Base-by-base conservation (phyloP, 768 basidiomycete genomes). In the Auricularia sp. region DNA sequence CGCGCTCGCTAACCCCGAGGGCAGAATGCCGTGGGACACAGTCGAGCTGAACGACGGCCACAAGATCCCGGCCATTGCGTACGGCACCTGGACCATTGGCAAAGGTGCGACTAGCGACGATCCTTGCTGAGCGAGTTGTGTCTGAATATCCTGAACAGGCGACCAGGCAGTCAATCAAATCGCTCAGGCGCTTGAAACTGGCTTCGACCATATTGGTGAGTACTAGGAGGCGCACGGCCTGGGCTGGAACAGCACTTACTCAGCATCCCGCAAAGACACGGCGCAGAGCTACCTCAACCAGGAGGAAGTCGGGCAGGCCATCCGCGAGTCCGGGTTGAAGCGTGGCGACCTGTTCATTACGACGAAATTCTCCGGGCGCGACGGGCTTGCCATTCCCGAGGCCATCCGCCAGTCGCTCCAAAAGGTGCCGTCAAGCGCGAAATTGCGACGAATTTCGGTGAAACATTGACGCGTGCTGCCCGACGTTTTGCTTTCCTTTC, bases 1-100 rank as follows among this genome's bases (percentile, higher is more conserved):
- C 39, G 39, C 39, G 18, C 47, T 6, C 47, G 47, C 47, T 51
- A 18, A 51, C 39, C 3, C 39, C 39, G 47, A 8, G 18, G 1
- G 11, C 21, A 51, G 47, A 51, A 87, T 88, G 85, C 81, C 86
- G 75, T 87, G 86, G 83, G 77, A 81, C 36, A 64, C 66, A n/a
- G 80, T 86, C 66, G 77, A 77, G 68, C 75, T 87, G 35, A 87
- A 85, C 73, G 83, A 86, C 67, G 85, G 86, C 4, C 72, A 77
- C 61, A 69, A 65, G 34, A 78, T 75, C 74, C 85, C 71, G 77
- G 78, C 65, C 78, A 71, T 88, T 56, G 86, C 79, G 66, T 86
- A 84, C 69, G 87, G 86, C 36, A 87, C 87, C 3, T 87, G 85
- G 83, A 83, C 77, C 51, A 67, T 84, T n/a, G 84, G 84, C 1